A percentile compares a stretch with the other conserved stretches of the same genome.
Conservation (phyloP, 805 yeast species). For the Schizosaccharomyces pombe region DNA sequence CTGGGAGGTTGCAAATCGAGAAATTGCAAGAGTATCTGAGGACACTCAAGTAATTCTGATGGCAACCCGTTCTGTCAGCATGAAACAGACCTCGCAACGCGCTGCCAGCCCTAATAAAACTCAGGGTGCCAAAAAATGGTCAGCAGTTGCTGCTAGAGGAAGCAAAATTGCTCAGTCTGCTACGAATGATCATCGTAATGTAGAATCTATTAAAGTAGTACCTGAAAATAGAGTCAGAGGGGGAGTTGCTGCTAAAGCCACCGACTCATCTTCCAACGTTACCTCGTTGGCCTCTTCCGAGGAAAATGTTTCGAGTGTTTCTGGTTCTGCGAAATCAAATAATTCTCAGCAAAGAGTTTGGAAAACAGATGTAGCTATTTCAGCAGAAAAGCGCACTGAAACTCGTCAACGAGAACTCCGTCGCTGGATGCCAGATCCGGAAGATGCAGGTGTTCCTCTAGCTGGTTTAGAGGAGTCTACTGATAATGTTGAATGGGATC, state of each 20-base stretch:
- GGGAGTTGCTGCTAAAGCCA: not conserved
- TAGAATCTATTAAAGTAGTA: not conserved
- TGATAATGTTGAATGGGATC: conserved; percentile 43
- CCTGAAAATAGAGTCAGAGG: not conserved
- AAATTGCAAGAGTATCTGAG: conserved; percentile 1
- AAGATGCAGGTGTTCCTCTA: not conserved
- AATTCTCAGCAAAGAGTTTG: not conserved
- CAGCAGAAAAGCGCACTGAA: not conserved
- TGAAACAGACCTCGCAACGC: not conserved
- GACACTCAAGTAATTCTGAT: not conserved
- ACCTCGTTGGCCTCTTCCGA: not conserved
- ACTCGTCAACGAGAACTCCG: not conserved
- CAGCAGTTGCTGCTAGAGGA: conserved; percentile 1
- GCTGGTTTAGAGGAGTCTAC: not conserved
- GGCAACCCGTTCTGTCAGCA: not conserved
- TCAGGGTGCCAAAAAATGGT: not conserved
- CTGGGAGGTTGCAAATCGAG: conserved; percentile 3
- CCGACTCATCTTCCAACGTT: not conserved
- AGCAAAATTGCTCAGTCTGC: not conserved
- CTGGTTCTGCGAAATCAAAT: not conserved
- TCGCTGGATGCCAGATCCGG: not conserved
- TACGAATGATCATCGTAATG: not conserved
- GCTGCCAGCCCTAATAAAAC: not conserved
- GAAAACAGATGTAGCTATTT: conserved; percentile 1
- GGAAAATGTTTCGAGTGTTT: not conserved